Conservation (phyloP, 1,284 basidiomycete species). For the Apiotrichum akiyoshidainum region DNA sequence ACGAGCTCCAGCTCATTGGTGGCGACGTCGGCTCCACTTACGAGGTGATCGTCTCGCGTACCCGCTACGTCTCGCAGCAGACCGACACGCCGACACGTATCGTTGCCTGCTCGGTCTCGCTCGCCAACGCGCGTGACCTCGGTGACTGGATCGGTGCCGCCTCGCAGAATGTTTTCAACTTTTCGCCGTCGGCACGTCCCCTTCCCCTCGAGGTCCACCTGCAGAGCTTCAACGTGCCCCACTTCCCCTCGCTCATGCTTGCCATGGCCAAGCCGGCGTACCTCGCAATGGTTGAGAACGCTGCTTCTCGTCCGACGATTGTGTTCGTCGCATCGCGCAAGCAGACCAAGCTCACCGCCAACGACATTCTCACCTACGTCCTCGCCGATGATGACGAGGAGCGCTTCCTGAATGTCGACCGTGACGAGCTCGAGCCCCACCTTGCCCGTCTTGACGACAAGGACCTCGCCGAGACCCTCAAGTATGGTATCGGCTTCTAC, state of each 20-base stretch:
- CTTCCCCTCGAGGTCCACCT: conserved; percentile 96
- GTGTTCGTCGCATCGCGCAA: conserved; percentile 90
- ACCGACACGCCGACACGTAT: conserved; percentile 86
- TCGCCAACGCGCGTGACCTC: conserved; percentile 93
- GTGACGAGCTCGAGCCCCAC: conserved; percentile 79
- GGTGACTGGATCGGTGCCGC: conserved; percentile 98
- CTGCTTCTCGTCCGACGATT: conserved; percentile 80
- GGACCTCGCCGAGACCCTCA: conserved; percentile 74
- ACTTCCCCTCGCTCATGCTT: conserved; percentile 98
- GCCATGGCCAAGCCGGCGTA: conserved; percentile 99
- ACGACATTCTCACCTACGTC: conserved; percentile 86
- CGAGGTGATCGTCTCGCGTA: conserved; percentile 90
- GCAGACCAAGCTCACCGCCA: conserved; percentile 88
- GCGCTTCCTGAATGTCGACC: conserved; percentile 86
- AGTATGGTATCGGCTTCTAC: conserved; percentile 90
- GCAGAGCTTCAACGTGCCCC: conserved; percentile 90
- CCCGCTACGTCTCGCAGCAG: conserved; percentile 93
- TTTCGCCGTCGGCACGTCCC: conserved; percentile 90
- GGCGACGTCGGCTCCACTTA: conserved; percentile 92
- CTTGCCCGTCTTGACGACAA: conserved; percentile 78
- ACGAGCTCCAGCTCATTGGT: conserved; percentile 91
- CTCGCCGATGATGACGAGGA: conserved; percentile 79
- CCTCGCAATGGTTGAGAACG: conserved; percentile 85
- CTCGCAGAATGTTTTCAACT: conserved; percentile 94
- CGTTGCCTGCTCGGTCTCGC: conserved; percentile 87